Conservation (phyloP, 169 alveolate species). For the Plasmodium knowlesi region DNA sequence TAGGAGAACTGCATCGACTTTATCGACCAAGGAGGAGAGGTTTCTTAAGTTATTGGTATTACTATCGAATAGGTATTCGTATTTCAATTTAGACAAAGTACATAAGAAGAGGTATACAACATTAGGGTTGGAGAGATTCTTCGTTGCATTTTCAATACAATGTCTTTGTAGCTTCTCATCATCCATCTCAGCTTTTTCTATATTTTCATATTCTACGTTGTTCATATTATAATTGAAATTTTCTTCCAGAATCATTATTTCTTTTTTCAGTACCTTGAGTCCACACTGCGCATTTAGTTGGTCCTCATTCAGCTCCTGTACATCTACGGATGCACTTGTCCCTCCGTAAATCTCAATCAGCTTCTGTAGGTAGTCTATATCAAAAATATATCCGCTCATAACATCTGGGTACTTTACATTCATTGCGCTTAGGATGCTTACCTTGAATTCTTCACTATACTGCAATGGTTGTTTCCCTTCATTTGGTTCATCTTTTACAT, state of each 20-base stretch:
- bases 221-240: slow-evolving; percentile 22
- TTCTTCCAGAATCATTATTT: slow-evolving; percentile 44
- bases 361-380: slow-evolving; percentile 57
- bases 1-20: slow-evolving; percentile 31
- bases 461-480: not conserved
- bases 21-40: slow-evolving; percentile 18
- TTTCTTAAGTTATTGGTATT: slow-evolving; percentile 51
- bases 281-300: slow-evolving; percentile 71
- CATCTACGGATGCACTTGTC: slow-evolving; percentile 43
- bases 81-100: slow-evolving; percentile 42
- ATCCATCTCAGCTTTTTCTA: slow-evolving; percentile 36
- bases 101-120: slow-evolving; percentile 16
- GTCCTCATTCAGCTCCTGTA: slow-evolving; percentile 60
- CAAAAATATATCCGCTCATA: slow-evolving; percentile 53
- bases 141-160: slow-evolving; percentile 19
- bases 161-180: slow-evolving; percentile 13
- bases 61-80: slow-evolving; percentile 64
- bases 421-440: not conserved
- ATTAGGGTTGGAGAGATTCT: slow-evolving; percentile 30
- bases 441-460: not conserved
- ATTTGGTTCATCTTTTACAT: not conserved
- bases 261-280: slow-evolving; percentile 11
- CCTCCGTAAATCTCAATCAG: slow-evolving; percentile 56
- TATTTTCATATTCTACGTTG: slow-evolving; percentile 35
- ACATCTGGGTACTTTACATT: slow-evolving; percentile 43